A percentile compares a stretch with the other conserved stretches of the same genome.
phyloP scores from a whole-genome alignment of 805 yeast genomes.

The Torulaspora maleeae region DNA sequence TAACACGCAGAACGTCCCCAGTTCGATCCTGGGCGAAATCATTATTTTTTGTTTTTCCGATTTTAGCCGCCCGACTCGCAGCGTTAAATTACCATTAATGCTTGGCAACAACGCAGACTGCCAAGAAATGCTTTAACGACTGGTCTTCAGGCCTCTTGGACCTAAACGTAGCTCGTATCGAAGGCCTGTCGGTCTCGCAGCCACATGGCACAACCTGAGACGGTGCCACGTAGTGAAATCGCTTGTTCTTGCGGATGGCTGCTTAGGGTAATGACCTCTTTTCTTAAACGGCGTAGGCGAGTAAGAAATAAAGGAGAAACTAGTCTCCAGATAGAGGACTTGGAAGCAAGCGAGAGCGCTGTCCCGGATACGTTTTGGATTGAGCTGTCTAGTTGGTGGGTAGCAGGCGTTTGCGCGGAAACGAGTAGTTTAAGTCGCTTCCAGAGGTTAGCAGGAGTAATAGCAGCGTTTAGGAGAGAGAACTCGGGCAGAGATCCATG shows the following conservation, averaged over 20 bases:
- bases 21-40: constrained; percentile 99
- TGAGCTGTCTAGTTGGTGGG: background rate
- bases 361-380: background rate
- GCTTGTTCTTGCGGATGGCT: background rate
- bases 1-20: constrained; percentile 99
- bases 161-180: too few relatives aligned
- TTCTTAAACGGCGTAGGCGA: background rate
- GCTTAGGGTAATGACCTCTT: background rate
- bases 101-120: too few relatives aligned
- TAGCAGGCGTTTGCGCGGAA: background rate
- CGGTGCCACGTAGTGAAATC: background rate
- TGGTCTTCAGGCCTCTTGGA: too few relatives aligned
- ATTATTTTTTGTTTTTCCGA: constrained; percentile 39
- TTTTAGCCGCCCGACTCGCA: constrained; percentile 2
- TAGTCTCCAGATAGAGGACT: background rate
- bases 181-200: too few relatives aligned
- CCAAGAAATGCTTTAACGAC: too few relatives aligned
- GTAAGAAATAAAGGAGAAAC: constrained; percentile 2
- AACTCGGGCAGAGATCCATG: background rate
- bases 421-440: background rate
- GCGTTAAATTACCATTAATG: background rate
- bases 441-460: too few relatives aligned
- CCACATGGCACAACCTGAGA: too few relatives aligned
- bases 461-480: background rate
- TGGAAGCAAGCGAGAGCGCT: background rate